Base-by-base conservation (phyloP, 352 stramenopile species). In the Aphanomyces astaci region DNA sequence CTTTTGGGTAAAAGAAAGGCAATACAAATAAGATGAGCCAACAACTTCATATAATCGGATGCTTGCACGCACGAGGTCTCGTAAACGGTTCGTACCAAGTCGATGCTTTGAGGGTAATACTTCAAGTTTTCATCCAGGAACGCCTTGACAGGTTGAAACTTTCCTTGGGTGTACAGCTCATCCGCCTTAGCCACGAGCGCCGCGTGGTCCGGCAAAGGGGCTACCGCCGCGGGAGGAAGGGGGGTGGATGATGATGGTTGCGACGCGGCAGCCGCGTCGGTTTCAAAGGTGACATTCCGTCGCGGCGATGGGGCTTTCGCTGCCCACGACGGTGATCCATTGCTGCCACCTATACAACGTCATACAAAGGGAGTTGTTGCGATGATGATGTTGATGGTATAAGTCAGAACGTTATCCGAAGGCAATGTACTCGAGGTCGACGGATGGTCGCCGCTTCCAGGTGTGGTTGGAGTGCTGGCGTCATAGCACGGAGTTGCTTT, bases 71-170 rank as follows among this genome's bases (percentile, higher is more conserved):
- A n/a, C n/a, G n/a, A n/a, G n/a, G n/a, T n/a, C n/a, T n/a, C n/a
- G n/a, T n/a, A n/a, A n/a, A n/a, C n/a, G n/a, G n/a, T n/a, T n/a
- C n/a, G 36, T 63, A 90, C 80, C 54, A 89, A 65, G 54, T 87
- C 82, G 24, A 86, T 75, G 25, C 80, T 74, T 2, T 64, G 66
- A 17, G 78, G 69, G 25, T 83, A 71, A 25, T 77, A 74, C 5
- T 72, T 30, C 40, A 86, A 30, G 11, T 76, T 71, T n/a, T 52
- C 60, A 45, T 79, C 76, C 43, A 90, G 60, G 67, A 79, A 81
- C 17, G 36, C 9, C 13, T 71, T 55, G 19, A 66, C 4, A 9
- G 56, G 43, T 17, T 49, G 25, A 33, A 48, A 68, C 13, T 49
- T n/a, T 10, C 30, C 40, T 45, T 68, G 32, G 3, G 55, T 4